Evolutionary conservation across 139 green algal genomes (phyloP).

Genomic region (Tetradesmus obliquus): DNA sequence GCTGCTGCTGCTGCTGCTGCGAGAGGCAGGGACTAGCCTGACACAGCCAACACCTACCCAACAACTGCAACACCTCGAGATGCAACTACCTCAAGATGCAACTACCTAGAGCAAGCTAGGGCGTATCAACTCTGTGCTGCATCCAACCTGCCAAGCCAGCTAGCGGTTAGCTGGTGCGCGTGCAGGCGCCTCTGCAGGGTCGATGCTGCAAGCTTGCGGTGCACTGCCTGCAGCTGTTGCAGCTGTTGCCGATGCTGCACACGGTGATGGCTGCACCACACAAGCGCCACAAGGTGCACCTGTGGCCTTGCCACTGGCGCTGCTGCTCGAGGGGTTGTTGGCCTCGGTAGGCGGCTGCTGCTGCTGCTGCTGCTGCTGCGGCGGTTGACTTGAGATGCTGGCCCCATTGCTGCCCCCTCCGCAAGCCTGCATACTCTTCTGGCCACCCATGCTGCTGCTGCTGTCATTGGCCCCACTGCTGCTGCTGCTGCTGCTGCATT

Average conservation of each 20-base stretch:
- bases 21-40: no score
- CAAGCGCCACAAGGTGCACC: background rate
- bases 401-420: background rate
- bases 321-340: background rate
- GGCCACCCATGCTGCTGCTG: background rate
- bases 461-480: background rate
- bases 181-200: no score
- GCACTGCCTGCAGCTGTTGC: no score
- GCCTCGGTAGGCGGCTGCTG: background rate
- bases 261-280: background rate
- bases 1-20: background rate
- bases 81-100: no score
- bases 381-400: background rate
- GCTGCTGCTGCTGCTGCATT: constrained; percentile 15
- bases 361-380: background rate
- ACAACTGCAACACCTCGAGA: no score
- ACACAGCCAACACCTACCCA: no score
- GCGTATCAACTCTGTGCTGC: no score
- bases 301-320: background rate
- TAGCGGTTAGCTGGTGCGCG: no score
- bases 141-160: no score
- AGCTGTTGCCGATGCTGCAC: background rate
- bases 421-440: background rate
- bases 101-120: no score
- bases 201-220: no score